These are phyloP conservation scores for Rutstroemia sp. DNA, from an alignment of 2,329 filamentous ascomycete genomes.

Conservation along the genomic window DNA sequence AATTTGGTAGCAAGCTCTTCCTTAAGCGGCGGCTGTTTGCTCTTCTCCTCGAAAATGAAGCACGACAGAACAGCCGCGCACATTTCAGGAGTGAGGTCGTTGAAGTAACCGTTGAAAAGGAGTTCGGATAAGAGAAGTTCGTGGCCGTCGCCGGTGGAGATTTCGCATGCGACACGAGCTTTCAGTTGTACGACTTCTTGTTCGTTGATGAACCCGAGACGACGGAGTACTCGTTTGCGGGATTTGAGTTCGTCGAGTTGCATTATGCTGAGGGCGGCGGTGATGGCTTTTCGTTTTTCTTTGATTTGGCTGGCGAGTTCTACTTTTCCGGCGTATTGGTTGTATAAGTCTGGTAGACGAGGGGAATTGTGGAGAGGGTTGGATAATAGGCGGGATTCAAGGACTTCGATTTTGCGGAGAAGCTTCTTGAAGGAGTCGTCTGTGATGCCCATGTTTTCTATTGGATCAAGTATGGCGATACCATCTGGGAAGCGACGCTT, in stretches of 20 bases:
- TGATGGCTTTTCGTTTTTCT: conserved; percentile 78
- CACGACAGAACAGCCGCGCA: conserved; percentile 81
- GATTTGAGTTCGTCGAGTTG: conserved; percentile 96
- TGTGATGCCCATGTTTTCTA: conserved; percentile 92
- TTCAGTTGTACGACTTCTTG: conserved; percentile 94
- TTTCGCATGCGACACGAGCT: conserved; percentile 94
- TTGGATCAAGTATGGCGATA: conserved; percentile 78
- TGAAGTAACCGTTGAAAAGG: conserved; percentile 97
- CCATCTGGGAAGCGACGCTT: conserved; percentile 88
- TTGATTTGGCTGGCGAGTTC: conserved; percentile 73
- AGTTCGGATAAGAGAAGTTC: conserved; percentile 90
- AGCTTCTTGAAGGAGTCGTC: conserved; percentile 93
- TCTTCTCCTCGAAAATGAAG: conserved; percentile 97
- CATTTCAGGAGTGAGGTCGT: conserved; percentile 82
- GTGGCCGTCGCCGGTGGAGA: conserved; percentile 74
- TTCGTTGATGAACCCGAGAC: conserved; percentile 93
- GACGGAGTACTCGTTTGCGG: conserved; percentile 87
- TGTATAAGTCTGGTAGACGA: conserved; percentile 74
- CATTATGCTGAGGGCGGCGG: conserved; percentile 76
- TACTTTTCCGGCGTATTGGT: conserved; percentile 79
- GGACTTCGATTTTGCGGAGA: conserved; percentile 89
- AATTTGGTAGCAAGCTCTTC: conserved; percentile 84
- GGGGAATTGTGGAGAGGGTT: conserved; percentile 92
- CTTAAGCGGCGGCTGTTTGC: conserved; percentile 66
- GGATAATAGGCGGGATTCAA: conserved; percentile 80